Conservation (phyloP, 257 asterid genomes). For the Solanum pennellii region DNA sequence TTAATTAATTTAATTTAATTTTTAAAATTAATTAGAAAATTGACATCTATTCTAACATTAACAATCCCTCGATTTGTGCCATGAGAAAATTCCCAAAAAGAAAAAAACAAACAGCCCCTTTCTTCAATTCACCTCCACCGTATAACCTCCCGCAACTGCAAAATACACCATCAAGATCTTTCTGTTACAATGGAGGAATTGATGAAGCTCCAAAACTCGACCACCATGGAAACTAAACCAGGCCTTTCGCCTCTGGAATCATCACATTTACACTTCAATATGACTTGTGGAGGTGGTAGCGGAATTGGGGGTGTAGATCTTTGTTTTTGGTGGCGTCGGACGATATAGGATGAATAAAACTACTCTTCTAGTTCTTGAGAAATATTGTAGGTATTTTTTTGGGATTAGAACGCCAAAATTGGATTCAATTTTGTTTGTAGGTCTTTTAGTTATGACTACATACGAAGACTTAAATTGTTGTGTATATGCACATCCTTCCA, state of each 20-base stretch:
- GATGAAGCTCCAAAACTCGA: neutral
- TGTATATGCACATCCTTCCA: no score
- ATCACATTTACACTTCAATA: neutral
- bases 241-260: neutral
- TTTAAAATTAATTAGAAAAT: no score
- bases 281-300: neutral
- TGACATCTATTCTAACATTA: no score
- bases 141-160: neutral
- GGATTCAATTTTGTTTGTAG: neutral
- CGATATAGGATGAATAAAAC: neutral
- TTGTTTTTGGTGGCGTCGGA: neutral
- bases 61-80: neutral
- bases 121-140: neutral
- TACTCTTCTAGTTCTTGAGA: neutral
- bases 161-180: neutral
- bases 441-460: no score
- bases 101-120: neutral
- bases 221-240: neutral
- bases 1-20: no score
- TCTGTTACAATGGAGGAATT: neutral
- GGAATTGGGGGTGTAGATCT: neutral
- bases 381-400: neutral
- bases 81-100: no score
- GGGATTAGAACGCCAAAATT: neutral
- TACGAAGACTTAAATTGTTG: no score